Evolutionary conservation across 352 stramenopile species (phyloP), one percentile per base, ranked within the genome.

Genomic region (Pythium pectinolyticum): DNA sequence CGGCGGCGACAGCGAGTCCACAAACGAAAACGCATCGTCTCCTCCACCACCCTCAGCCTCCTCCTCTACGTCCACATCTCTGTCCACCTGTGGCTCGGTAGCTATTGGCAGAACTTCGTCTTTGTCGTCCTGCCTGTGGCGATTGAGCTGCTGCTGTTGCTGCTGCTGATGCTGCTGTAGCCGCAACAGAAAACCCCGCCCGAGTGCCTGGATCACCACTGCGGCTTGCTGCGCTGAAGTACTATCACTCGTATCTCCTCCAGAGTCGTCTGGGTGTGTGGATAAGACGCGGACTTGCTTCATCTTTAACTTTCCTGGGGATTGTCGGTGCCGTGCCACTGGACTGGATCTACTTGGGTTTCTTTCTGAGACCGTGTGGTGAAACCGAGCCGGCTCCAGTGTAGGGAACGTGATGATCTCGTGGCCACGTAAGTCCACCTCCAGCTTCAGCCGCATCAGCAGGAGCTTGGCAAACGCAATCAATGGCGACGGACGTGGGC

Each of bases 391-490:
- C n/a, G n/a, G 59, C 35, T 83, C 79, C 7, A 90, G 57, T 5
- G 52, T 58, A 1, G 81, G 79, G 28, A 90, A 88, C 1, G 73
- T 43, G 31, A 90, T 72, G 30, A 86, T 66, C 37, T 90, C 78
- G 20, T 78, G 62, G 0, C 72, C 77, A 62, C 78, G 84, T 28
- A 83, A 60, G 25, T 88, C 72, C 15, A 86, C 70, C n/a, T 88
- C 79, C 32, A 90, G 60, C 41, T 80, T 66, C 47, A 90, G 56
- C 2, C 68, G 66, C 10, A 58, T 15, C 25, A 90, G 49, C 14
- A 88, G 37, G 1, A 67, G 35, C 32, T 74, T 74, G 20, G 67
- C 51, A 39, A 88, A 88, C 31, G 35, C 47, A 12, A 81, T 17
- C 1, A 72, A 35, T 22, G 59, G 37, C 22, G 65, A 54, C 19